Base-by-base conservation (phyloP, 176 grass and related monocot species). In the Carex cristatella region DNA sequence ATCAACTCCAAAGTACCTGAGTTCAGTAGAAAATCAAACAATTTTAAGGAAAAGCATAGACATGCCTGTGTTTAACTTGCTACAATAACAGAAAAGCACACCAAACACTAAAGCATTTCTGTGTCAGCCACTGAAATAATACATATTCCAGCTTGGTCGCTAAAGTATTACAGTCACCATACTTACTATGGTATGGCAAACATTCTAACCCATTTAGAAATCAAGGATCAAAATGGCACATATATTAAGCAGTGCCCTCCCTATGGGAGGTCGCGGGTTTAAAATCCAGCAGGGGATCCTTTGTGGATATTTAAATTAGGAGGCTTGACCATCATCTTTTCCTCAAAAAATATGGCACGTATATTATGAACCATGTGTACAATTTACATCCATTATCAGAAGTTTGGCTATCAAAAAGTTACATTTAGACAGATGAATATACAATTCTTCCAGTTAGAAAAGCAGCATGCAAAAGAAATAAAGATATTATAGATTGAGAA, bases 1-100 rank as follows among this genome's bases (percentile, higher is more conserved):
- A 65, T 99, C 91, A 65, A 99, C 91, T 49, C 90, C 93, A 87
- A 95, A 99, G 84, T 99, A 99, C 91, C 96, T 95, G 65, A 84
- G 70, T 31, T 35, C 23, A 78, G 74, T 57, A 31, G 11, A 23
- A 23, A 23, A 23, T 23, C 23, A 79, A 57, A 79, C 30, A 35
- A 58, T 58, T 53, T 23, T 23, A 23, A 23, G 23, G 23, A 23
- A 6, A 79, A 78, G 28, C 37, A 3, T 32, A 78, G 13, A 31
- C 74, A 57, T 58, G 13, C 53, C 28, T 56, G 51, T 78, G 51
- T 78, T 75, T 78, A 57, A 78, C 28, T 79, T 56, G 18, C 12
- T 57, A 35, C 49, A 56, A 77, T 77, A 77, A 56, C 6, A 35
- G 0, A 79, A 58, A 79, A 58, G 74, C 30, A 56, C 53, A 16